Base-by-base conservation (phyloP, 177 flowering plant genomes). In the Telopea speciosissima region DNA sequence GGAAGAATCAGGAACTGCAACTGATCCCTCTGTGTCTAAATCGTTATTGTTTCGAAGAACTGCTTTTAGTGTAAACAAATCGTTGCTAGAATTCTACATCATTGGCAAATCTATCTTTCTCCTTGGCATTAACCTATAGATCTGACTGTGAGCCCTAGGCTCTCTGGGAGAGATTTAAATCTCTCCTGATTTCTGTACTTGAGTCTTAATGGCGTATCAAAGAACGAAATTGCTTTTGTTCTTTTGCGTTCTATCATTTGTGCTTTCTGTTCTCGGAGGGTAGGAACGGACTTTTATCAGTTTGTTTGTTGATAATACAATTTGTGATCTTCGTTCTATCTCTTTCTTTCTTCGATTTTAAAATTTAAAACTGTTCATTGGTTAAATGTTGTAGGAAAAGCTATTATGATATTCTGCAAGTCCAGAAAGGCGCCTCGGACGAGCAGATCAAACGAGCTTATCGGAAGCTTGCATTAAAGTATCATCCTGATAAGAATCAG, bases 381-480 rank as follows among this genome's bases (percentile, higher is more conserved):
- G 8, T 12, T 24, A 10, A 33, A 68, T 70, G 49, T 11, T 72
- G 49, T 81, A 95, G 99, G 84, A 93, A 93, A 84, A 96, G 89
- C 80, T 96, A 90, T 68, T 96, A 96, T 66, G 99, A 96, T 66
- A 73, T 91, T 31, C 72, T 96, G 79, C 99, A 93, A 88, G 85
- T 96, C 60, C 83, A 90, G 24, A 87, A 79, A 73, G 88, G 98
- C 49, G 97, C 99, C 7, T 78, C 97, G 9, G 99, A 96, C 11
- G 98, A 90, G 5, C 99, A 96, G 88, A 96, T 96, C 77, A 96
- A 93, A 73, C 81, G 98, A 76, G 95, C 97, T 11, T 96, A 96
- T 63, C 74, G 99, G 69, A 96, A 96, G 79, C 86, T 96, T 1
- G 99, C 97, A 0, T 80, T 96, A 86, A 96, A 96, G 82, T 96